phyloP scores from a whole-genome alignment of 805 yeast species.

The Hanseniaspora mollemarum region DNA sequence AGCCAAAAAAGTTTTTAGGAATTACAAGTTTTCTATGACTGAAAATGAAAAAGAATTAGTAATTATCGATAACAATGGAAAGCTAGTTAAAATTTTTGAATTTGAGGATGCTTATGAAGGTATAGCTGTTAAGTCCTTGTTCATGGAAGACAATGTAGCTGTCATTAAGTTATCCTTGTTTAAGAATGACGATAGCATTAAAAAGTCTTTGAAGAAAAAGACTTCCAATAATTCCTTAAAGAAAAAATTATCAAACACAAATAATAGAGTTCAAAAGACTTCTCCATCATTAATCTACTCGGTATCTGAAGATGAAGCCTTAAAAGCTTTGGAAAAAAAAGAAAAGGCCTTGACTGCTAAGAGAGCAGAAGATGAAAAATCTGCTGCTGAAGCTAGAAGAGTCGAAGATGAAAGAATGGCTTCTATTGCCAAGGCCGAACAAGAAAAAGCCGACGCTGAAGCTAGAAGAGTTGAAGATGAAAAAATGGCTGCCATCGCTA shows the following conservation, averaged over 20 bases:
- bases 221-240: not conserved
- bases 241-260: not conserved
- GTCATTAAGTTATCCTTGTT: not conserved
- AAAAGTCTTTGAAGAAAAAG: not conserved
- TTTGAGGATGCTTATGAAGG: constrained; percentile 9
- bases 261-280: not conserved
- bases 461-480: not conserved
- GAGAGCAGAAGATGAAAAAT: not conserved
- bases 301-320: not conserved
- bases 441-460: not conserved
- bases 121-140: constrained; percentile 6
- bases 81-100: constrained; percentile 14
- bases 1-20: constrained; percentile 3
- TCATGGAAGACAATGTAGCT: constrained; percentile 13
- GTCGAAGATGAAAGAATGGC: not conserved
- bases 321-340: constrained; percentile 2
- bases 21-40: constrained; percentile 13
- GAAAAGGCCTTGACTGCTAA: too few relatives aligned
- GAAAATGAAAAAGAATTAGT: constrained; percentile 3
- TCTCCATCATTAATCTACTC: not conserved
- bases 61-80: constrained; percentile 1
- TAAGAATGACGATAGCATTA: not conserved
- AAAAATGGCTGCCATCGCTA: not conserved
- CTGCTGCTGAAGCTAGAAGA: not conserved
- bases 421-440: not conserved